Conservation (phyloP, 176 grass and related monocot genomes). For the Bothriochloa decipiens region DNA sequence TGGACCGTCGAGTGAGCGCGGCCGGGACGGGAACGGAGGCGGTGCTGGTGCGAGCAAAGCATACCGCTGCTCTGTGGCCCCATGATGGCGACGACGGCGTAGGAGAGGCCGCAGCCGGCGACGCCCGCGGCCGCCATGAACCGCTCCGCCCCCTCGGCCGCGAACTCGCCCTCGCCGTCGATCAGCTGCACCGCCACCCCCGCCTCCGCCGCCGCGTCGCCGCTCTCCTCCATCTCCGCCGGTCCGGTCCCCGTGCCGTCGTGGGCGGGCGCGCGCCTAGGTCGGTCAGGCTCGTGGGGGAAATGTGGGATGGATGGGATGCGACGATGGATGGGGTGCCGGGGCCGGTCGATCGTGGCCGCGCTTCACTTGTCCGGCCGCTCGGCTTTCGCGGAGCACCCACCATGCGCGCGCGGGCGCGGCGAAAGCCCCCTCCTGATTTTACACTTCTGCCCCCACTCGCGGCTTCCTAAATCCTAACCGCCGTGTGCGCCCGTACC, state of each 20-base stretch:
- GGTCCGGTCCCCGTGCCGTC: not conserved
- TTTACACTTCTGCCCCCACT: conserved; percentile 35
- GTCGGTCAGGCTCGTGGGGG: not conserved
- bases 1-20: not conserved
- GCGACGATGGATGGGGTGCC: not conserved
- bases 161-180: conserved; percentile 65
- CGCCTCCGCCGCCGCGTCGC: conserved; percentile 1
- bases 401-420: conserved; percentile 27
- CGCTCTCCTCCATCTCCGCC: conserved; percentile 32
- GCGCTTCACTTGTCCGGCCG: conserved; percentile 45
- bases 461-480: not conserved
- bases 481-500: not conserved
- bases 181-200: conserved; percentile 59
- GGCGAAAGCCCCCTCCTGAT: not conserved
- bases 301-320: conserved; percentile 2
- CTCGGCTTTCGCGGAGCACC: conserved; percentile 52
- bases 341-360: not conserved
- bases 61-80: conserved; percentile 73
- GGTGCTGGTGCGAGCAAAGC: not conserved
- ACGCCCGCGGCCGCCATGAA: conserved; percentile 59
- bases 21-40: not conserved
- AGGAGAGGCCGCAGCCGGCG: conserved; percentile 61
- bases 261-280: not conserved
- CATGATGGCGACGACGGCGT: conserved; percentile 75
- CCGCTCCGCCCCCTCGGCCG: conserved; percentile 45